Evolutionary conservation across 768 basidiomycete genomes (phyloP).

Genomic region (Calocera viscosa): DNA sequence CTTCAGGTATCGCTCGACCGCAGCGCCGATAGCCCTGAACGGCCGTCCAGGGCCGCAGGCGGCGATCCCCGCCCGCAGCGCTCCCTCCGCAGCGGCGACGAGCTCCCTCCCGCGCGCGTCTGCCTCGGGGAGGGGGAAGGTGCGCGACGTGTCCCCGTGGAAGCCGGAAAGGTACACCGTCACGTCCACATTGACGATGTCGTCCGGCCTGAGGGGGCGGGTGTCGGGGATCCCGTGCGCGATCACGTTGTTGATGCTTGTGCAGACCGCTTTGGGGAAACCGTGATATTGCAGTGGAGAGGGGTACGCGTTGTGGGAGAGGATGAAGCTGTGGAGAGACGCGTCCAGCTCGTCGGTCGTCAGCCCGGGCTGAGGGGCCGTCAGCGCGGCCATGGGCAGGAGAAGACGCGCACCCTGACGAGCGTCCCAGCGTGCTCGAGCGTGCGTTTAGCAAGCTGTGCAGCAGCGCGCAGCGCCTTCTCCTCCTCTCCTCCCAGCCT

Average conservation of each 20-base stretch:
- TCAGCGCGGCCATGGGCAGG: not conserved
- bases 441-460: constrained; percentile 43
- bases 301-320: constrained; percentile 63
- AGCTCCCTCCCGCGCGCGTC: constrained; percentile 59
- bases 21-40: constrained; percentile 56
- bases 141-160: constrained; percentile 82
- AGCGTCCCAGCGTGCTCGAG: constrained; percentile 34
- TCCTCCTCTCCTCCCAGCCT: constrained; percentile 45
- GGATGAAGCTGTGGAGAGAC: constrained; percentile 57
- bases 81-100: constrained; percentile 46
- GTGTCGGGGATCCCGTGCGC: constrained; percentile 86
- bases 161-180: constrained; percentile 73
- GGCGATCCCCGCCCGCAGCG: constrained; percentile 55
- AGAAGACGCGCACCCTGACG: not conserved
- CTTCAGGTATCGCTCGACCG: constrained; percentile 32
- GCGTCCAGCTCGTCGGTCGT: constrained; percentile 69
- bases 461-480: constrained; percentile 39
- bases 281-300: constrained; percentile 68
- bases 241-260: constrained; percentile 79
- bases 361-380: constrained; percentile 39
- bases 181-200: constrained; percentile 81
- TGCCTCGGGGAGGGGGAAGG: constrained; percentile 68
- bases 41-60: constrained; percentile 61
- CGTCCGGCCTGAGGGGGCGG: constrained; percentile 65
- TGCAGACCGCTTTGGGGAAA: constrained; percentile 69